phyloP scores from a whole-genome alignment of 78 protist genomes.

The Guillardia theta region DNA sequence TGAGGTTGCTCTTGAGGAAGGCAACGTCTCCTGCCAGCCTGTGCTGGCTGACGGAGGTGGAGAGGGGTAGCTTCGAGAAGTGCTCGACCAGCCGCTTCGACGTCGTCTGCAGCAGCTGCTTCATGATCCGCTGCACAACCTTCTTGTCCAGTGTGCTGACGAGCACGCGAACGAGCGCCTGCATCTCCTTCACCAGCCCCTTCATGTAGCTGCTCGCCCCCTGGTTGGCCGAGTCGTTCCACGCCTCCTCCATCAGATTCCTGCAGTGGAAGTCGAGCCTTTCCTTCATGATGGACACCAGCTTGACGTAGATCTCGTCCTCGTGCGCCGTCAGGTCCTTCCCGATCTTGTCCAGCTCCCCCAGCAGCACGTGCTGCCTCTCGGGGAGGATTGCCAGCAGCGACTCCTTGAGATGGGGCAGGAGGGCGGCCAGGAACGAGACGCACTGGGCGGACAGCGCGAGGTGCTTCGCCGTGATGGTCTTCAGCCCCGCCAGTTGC shows the following conservation, averaged over 20 bases:
- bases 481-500: not conserved
- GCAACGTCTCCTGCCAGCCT: not conserved
- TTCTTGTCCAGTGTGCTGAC: not conserved
- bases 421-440: not conserved
- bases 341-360: not conserved
- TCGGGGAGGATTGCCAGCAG: not conserved
- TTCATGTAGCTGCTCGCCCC: not conserved
- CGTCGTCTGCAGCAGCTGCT: not conserved
- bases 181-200: not conserved
- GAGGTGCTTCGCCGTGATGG: slow-evolving; percentile 1
- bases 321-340: not conserved
- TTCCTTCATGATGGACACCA: not conserved
- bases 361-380: not conserved
- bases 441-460: not conserved
- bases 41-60: not conserved
- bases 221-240: not conserved
- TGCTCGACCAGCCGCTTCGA: slow-evolving; percentile 13
- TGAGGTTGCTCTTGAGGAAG: not conserved
- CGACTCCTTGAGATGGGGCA: not conserved
- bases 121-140: not conserved
- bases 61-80: not conserved
- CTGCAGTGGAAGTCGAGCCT: not conserved
- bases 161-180: not conserved
- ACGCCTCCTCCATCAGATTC: not conserved
- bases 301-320: not conserved